Conservation (phyloP, 2,329 filamentous ascomycete genomes). For the Coniochaeta sp. region DNA sequence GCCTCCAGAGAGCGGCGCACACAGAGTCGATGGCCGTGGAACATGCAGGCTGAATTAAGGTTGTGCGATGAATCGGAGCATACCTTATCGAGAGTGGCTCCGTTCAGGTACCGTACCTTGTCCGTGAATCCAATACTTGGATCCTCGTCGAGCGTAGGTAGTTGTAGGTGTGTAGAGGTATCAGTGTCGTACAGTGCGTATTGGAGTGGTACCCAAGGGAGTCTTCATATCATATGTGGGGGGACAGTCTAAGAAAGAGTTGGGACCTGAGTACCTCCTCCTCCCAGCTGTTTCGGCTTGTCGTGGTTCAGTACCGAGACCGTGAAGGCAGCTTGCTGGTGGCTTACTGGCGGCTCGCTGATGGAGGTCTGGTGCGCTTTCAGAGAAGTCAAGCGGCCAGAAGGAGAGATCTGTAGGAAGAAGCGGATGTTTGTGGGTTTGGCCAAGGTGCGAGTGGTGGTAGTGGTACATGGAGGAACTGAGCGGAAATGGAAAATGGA, state of each 20-base stretch:
- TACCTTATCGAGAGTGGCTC: neutral
- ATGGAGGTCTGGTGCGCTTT: neutral
- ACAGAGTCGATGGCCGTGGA: neutral
- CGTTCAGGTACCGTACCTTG: neutral
- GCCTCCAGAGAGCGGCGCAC: neutral
- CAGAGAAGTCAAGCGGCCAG: neutral
- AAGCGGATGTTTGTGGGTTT: neutral
- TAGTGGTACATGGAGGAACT: neutral
- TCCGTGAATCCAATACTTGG: neutral
- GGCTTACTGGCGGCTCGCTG: neutral
- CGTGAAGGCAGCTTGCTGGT: neutral
- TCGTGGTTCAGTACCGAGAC: neutral
- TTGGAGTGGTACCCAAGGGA: neutral
- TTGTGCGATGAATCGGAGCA: neutral
- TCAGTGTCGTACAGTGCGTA: neutral
- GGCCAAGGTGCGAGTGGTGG: neutral
- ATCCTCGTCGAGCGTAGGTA: neutral
- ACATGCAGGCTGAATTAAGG: constrained; percentile 1
- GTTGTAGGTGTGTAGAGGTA: neutral
- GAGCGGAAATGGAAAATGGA: neutral
- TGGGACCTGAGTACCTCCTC: neutral
- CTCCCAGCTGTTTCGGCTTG: neutral
- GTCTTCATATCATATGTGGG: neutral
- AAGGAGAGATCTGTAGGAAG: neutral
- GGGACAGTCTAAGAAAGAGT: neutral